Base-by-base conservation (phyloP, 2,329 filamentous ascomycete genomes). In the Sporothrix sp. region DNA sequence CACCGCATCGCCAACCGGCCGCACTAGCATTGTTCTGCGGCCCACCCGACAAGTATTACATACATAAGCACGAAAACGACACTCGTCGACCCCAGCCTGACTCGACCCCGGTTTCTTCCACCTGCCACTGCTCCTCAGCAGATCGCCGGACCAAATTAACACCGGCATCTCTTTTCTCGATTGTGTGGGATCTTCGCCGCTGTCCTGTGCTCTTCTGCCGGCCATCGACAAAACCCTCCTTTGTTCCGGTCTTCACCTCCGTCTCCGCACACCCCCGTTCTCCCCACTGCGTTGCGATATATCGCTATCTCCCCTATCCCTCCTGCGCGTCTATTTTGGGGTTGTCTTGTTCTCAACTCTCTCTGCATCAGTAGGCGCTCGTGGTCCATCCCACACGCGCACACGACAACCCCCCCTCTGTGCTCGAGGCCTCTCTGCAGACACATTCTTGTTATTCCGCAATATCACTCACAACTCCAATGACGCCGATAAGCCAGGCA, bases 401-500 rank as follows among this genome's bases (percentile, higher is more conserved):
- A n/a, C n/a, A n/a, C n/a, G 9, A 20, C 23, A 11, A 25, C 30
- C 30, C 30, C 43, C 30, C 9, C 35, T 13, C 25, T 6, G 38
- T n/a, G n/a, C n/a, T n/a, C n/a, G n/a, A n/a, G n/a, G n/a, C n/a
- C n/a, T n/a, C n/a, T n/a, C 38, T 48, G 30, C 48, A 43, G 40
- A 47, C 50, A 49, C 48, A 39, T 51, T 49, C 28, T 50, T 25
- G 48, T 58, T 58, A 60, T 52, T 51, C 20, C n/a, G 43, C 44
- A 36, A 48, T 52, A 51, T 51, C 48, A 45, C 39, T 20, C 36
- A 52, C 54, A 57, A n/a, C 52, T 51, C 68, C 68, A 72, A 78
- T 79, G 75, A 77, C 73, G 68, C 69, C 67, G 70, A 76, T 74
- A 75, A 75, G 70, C 67, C 67, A 70, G 65, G 69, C 74, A 74